A percentile compares a stretch with the other conserved stretches of the same genome.
These are phyloP conservation scores for Discostella stelligera DNA, from an alignment of 352 stramenopile species.

Conservation along the genomic window DNA sequence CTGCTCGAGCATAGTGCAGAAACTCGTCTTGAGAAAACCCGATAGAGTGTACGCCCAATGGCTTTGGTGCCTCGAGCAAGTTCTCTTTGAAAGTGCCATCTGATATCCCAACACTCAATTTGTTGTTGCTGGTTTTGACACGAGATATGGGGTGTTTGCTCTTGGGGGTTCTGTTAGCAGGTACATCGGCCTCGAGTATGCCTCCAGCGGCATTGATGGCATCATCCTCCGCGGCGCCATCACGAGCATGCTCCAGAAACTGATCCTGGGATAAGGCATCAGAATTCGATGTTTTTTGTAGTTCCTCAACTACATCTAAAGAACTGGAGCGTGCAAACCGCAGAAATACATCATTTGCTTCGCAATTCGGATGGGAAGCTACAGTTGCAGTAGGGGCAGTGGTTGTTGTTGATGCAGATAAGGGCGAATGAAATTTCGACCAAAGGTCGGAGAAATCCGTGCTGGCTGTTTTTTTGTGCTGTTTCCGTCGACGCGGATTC, in stretches of 20 bases:
- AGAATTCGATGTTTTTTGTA: background rate
- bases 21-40: slow-evolving; percentile 14
- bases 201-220: no score
- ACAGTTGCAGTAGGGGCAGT: background rate
- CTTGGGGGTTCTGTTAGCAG: no score
- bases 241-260: background rate
- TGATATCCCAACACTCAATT: no score
- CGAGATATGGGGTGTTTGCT: no score
- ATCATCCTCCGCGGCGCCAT: background rate
- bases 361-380: background rate
- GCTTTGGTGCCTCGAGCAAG: background rate
- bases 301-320: background rate
- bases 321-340: background rate
- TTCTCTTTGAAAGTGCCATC: background rate
- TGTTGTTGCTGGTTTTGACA: no score
- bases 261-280: background rate
- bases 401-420: slow-evolving; percentile 1
- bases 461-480: slow-evolving; percentile 26
- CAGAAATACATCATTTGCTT: slow-evolving; percentile 20
- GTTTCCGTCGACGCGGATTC: slow-evolving; percentile 10
- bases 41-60: background rate
- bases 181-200: no score
- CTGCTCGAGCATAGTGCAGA: slow-evolving; percentile 13
- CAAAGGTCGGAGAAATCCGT: slow-evolving; percentile 22
- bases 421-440: slow-evolving; percentile 2